Conservation (phyloP, 2,329 filamentous ascomycete genomes). For the Beauveria australis region DNA sequence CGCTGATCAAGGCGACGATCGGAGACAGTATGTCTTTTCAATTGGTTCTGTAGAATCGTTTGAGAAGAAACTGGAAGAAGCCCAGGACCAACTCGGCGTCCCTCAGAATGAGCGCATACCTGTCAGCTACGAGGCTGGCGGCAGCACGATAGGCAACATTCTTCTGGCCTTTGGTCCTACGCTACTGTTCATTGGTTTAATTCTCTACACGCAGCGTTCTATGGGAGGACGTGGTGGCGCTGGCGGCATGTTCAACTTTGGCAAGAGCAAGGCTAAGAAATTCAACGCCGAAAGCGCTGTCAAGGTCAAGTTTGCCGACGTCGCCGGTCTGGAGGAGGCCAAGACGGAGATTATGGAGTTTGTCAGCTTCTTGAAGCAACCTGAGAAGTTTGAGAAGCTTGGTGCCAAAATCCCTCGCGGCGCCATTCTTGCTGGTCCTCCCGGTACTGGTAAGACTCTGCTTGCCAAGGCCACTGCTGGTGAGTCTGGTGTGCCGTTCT, state of each 20-base stretch:
- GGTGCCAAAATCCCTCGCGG: constrained; percentile 97
- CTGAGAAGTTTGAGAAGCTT: constrained; percentile 83
- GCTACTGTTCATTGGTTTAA: constrained; percentile 71
- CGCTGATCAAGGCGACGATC: constrained; percentile 48
- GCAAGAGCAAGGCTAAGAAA: constrained; percentile 89
- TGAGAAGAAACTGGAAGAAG: constrained; percentile 78
- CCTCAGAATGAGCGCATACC: constrained; percentile 84
- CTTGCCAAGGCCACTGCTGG: constrained; percentile 96
- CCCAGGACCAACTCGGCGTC: constrained; percentile 80
- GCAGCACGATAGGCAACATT: constrained; percentile 64
- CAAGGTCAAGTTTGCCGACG: constrained; percentile 94
- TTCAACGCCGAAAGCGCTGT: constrained; percentile 97
- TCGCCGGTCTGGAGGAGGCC: constrained; percentile 96
- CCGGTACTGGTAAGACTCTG: constrained; percentile 95
- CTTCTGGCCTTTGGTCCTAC: constrained; percentile 78
- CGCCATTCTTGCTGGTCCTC: constrained; percentile 93
- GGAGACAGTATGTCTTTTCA: constrained; percentile 69
- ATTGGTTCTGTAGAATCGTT: constrained; percentile 94
- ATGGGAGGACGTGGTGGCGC: constrained; percentile 57
- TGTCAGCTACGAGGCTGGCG: constrained; percentile 75
- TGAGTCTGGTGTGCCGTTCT: constrained; percentile 95
- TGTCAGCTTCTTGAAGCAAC: constrained; percentile 91
- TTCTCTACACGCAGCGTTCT: constrained; percentile 71
- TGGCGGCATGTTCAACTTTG: constrained; percentile 88
- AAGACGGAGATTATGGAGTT: constrained; percentile 99